phyloP scores from a whole-genome alignment of 176 grass and related monocot genomes.

The Puya raimondii region DNA sequence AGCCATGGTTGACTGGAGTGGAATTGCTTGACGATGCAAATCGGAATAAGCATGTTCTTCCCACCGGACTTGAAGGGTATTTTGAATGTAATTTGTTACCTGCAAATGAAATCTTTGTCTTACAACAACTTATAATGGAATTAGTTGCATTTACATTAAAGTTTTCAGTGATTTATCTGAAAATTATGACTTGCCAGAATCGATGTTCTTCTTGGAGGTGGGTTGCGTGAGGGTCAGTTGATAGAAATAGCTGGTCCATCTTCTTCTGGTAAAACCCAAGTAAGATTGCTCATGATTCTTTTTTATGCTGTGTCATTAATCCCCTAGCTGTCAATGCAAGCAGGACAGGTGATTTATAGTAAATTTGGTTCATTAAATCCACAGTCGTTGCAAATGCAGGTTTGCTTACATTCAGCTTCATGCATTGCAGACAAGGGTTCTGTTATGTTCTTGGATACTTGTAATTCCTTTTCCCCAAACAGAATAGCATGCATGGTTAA shows the following conservation, averaged over 20 bases:
- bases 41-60: slow-evolving; percentile 30
- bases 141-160: neutral
- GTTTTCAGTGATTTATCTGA: neutral
- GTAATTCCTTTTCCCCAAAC: slow-evolving; percentile 73
- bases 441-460: slow-evolving; percentile 80
- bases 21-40: slow-evolving; percentile 29
- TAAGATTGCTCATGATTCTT: slow-evolving; percentile 5
- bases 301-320: neutral
- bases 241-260: slow-evolving; percentile 71
- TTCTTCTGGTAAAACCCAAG: slow-evolving; percentile 91
- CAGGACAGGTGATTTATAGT: too few species aligned
- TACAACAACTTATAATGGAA: neutral
- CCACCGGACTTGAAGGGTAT: slow-evolving; percentile 39
- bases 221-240: slow-evolving; percentile 56
- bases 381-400: slow-evolving; percentile 28
- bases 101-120: neutral
- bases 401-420: slow-evolving; percentile 60
- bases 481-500: slow-evolving; percentile 42
- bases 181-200: slow-evolving; percentile 37
- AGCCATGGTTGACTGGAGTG: slow-evolving; percentile 26
- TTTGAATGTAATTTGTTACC: slow-evolving; percentile 15
- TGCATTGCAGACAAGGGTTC: slow-evolving; percentile 38
- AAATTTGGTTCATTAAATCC: too few species aligned
- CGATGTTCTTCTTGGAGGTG: slow-evolving; percentile 71
- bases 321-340: too few species aligned